Percentiles rank a stretch among this genome's conserved stretches.
Conservation (phyloP, 352 stramenopile species). For the Globisporangium splendens region DNA sequence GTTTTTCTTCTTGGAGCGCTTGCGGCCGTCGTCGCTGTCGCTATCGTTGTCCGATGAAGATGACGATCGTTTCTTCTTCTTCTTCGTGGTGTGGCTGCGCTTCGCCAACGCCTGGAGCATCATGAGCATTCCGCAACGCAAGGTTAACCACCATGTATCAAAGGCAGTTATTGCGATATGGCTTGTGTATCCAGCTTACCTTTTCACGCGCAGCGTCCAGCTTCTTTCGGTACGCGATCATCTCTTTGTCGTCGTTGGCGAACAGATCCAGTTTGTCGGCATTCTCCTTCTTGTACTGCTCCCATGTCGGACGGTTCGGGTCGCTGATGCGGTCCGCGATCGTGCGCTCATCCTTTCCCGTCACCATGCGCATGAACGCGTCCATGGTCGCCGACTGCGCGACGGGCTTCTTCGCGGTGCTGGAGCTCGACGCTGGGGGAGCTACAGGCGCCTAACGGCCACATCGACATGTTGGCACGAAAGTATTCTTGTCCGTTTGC, state of each 20-base stretch:
- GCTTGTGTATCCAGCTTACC: conserved; percentile 18
- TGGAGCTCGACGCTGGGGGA: neutral
- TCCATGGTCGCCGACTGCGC: conserved; percentile 88
- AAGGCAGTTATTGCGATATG: neutral
- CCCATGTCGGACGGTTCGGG: conserved; percentile 93
- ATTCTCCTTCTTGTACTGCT: conserved; percentile 96
- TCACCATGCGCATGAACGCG: conserved; percentile 92
- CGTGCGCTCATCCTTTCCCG: conserved; percentile 90
- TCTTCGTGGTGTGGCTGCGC: conserved; percentile 62
- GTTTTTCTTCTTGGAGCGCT: conserved; percentile 53
- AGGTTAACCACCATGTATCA: neutral
- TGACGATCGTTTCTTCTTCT: conserved; percentile 69
- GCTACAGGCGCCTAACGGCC: conserved; percentile 3
- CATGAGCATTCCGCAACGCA: neutral
- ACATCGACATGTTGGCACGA: neutral
- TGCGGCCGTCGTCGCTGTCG: conserved; percentile 43
- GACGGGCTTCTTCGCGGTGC: conserved; percentile 17
- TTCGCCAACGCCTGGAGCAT: conserved; percentile 58
- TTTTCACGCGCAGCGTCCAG: conserved; percentile 90
- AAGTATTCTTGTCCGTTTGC: neutral
- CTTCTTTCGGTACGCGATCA: conserved; percentile 92
- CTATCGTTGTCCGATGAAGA: conserved; percentile 50
- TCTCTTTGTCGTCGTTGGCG: conserved; percentile 89
- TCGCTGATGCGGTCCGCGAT: conserved; percentile 93
- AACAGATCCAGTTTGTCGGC: conserved; percentile 90